Conservation (phyloP, 441 rosid species). For the Pelargonium exstipulatum region DNA sequence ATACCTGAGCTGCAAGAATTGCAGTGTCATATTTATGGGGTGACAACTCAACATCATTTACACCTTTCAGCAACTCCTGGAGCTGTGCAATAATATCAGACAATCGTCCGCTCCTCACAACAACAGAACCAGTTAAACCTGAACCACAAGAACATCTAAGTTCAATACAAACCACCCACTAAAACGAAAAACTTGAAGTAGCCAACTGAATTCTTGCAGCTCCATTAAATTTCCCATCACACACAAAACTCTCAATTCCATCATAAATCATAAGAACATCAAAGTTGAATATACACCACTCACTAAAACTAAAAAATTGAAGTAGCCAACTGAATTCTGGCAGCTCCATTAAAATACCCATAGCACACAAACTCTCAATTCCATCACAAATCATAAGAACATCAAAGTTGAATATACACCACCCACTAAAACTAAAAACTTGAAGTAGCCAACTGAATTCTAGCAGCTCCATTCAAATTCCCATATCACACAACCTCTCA, state of each 20-base stretch:
- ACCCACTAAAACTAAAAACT: neutral
- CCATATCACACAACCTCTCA: neutral
- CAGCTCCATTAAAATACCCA: neutral
- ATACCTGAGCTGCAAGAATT: slow-evolving; percentile 71
- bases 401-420: slow-evolving; percentile 1
- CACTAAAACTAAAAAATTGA: neutral
- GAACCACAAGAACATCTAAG: slow-evolving; percentile 2
- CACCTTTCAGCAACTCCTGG: slow-evolving; percentile 74
- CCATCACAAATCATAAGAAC: neutral
- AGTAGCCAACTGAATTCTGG: neutral
- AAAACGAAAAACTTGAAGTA: slow-evolving; percentile 4
- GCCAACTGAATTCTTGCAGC: neutral
- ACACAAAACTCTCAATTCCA: neutral
- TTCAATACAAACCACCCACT: neutral
- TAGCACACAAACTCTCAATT: neutral
- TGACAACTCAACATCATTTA: slow-evolving; percentile 46
- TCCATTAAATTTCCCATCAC: neutral
- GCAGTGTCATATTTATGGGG: slow-evolving; percentile 56
- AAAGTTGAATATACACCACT: neutral
- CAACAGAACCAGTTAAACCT: slow-evolving; percentile 80
- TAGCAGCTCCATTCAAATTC: neutral
- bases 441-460: neutral
- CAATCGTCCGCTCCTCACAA: slow-evolving; percentile 62
- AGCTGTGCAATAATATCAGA: slow-evolving; percentile 76
- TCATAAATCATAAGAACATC: neutral